phyloP scores from a whole-genome alignment of 129 eudicot genomes.

The Chrysanthemum seticuspe region DNA sequence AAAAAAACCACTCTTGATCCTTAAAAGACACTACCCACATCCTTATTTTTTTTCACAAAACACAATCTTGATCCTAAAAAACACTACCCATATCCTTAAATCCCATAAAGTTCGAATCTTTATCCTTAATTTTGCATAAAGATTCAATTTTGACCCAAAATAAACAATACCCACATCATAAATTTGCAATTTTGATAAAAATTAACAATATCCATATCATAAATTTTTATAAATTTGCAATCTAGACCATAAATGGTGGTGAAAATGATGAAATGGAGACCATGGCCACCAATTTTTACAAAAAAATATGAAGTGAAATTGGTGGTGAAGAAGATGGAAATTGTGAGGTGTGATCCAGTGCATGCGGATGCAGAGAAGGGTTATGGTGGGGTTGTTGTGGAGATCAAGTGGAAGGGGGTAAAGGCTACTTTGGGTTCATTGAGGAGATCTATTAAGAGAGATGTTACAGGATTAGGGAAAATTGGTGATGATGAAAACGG shows the following conservation, averaged over 20 bases:
- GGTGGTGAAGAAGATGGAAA: constrained; percentile 52
- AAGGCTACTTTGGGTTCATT: constrained; percentile 67
- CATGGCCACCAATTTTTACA: constrained; percentile 83
- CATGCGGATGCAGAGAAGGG: constrained; percentile 48
- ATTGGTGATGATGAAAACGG: constrained; percentile 40
- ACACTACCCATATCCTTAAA: background rate
- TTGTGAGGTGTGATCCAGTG: constrained; percentile 20
- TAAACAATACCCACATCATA: background rate
- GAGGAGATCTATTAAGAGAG: constrained; percentile 64
- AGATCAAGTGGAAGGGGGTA: constrained; percentile 90
- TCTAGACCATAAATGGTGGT: constrained; percentile 61
- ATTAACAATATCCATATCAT: background rate
- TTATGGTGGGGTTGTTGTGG: constrained; percentile 40
- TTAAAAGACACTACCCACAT: background rate
- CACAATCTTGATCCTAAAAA: too few relatives aligned
- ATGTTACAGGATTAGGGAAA: constrained; percentile 42
- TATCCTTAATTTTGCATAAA: background rate
- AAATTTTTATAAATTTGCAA: background rate
- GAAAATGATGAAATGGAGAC: constrained; percentile 93
- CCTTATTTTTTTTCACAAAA: background rate
- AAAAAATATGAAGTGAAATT: constrained; percentile 69
- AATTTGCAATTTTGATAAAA: too few relatives aligned
- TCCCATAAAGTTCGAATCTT: background rate
- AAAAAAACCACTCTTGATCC: background rate
- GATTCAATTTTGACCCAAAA: background rate